Conservation (phyloP, 2,329 filamentous ascomycete species). For the Verticillium nubilum region DNA sequence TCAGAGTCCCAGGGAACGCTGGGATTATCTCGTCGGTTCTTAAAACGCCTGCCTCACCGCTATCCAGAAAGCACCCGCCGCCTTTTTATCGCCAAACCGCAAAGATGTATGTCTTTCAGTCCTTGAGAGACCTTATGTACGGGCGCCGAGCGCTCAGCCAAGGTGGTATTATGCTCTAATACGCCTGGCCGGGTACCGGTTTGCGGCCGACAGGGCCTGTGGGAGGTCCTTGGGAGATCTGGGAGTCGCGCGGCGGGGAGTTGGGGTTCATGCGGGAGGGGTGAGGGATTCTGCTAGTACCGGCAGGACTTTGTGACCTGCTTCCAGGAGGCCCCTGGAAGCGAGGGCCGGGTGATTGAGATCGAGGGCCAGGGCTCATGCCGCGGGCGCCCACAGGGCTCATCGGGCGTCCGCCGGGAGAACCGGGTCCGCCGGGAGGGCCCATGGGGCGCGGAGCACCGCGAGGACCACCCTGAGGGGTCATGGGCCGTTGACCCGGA, state of each 20-base stretch:
- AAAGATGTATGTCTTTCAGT: slow-evolving; percentile 11
- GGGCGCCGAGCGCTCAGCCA: neutral
- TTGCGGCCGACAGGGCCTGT: slow-evolving; percentile 45
- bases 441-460: slow-evolving; percentile 27
- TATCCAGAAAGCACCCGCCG: slow-evolving; percentile 12
- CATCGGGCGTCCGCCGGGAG: slow-evolving; percentile 32
- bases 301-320: slow-evolving; percentile 36
- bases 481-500: slow-evolving; percentile 15
- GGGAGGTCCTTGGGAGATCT: slow-evolving; percentile 22
- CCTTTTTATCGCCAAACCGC: slow-evolving; percentile 12
- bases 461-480: slow-evolving; percentile 16
- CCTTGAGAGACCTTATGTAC: slow-evolving; percentile 9
- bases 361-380: slow-evolving; percentile 35
- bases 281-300: slow-evolving; percentile 34
- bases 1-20: slow-evolving; percentile 4
- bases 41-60: slow-evolving; percentile 11
- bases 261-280: slow-evolving; percentile 39
- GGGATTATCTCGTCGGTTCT: slow-evolving; percentile 1
- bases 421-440: slow-evolving; percentile 32
- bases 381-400: slow-evolving; percentile 24
- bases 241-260: slow-evolving; percentile 13
- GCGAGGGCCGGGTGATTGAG: slow-evolving; percentile 23
- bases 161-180: neutral
- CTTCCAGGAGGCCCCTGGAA: slow-evolving; percentile 37
- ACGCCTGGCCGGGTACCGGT: slow-evolving; percentile 50